Evolutionary conservation across 176 grass and related monocot genomes (phyloP).

Genomic region (Eragrostis nindensis): DNA sequence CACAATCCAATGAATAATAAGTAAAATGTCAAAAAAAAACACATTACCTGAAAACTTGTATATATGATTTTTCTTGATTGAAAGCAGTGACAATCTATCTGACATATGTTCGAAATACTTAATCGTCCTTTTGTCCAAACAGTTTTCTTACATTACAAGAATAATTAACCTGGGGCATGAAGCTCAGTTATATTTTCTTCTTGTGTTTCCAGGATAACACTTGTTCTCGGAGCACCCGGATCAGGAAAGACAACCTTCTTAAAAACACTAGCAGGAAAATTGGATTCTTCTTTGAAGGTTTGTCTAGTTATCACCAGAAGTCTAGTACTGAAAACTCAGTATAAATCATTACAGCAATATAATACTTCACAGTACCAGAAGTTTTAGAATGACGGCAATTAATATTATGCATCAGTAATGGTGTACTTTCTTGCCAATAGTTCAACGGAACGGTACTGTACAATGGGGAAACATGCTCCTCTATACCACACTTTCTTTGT

Average conservation of each 20-base stretch:
- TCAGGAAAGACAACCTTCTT: conserved; percentile 88
- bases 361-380: background rate
- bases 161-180: no score
- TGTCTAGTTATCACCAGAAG: background rate
- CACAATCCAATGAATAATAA: no score
- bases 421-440: conserved; percentile 32
- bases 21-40: no score
- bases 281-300: conserved; percentile 69
- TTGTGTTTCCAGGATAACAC: conserved; percentile 70
- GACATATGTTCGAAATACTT: no score
- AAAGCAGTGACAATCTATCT: no score
- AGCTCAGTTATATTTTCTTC: no score
- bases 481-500: conserved; percentile 53
- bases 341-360: background rate
- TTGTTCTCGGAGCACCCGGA: conserved; percentile 87
- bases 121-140: no score
- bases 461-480: conserved; percentile 58
- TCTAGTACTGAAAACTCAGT: background rate
- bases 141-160: no score
- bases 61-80: no score
- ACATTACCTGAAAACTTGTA: no score
- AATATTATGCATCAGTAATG: background rate
- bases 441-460: conserved; percentile 64
- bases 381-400: background rate
- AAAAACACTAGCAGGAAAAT: conserved; percentile 69